Evolutionary conservation across 1,139 yeast genomes (phyloP).

Genomic region (Lodderomyces margitis): DNA sequence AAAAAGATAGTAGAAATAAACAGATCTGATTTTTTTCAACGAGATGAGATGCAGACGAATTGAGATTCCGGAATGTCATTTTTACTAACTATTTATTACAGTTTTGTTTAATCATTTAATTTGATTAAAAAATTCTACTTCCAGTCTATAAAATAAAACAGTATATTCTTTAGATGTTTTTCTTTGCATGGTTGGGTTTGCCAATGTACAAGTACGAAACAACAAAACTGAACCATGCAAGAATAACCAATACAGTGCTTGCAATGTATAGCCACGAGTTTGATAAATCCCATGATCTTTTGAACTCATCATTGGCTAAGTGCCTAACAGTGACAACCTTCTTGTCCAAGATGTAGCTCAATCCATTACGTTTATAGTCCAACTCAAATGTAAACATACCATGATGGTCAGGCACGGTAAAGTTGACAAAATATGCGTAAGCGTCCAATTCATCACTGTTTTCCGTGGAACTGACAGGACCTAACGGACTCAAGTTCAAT

Average conservation of each 20-base stretch:
- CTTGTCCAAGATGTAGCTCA: conserved; percentile 62
- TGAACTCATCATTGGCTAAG: conserved; percentile 92
- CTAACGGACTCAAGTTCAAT: conserved; percentile 50
- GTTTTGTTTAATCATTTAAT: not conserved
- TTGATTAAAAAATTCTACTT: not conserved
- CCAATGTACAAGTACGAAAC: conserved; percentile 57
- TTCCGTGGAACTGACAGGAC: conserved; percentile 40
- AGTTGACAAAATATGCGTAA: conserved; percentile 39
- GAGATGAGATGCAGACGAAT: not conserved
- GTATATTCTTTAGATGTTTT: conserved; percentile 23
- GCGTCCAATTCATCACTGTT: conserved; percentile 32
- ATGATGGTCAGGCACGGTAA: conserved; percentile 89
- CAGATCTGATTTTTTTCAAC: conserved; percentile 15
- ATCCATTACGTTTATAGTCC: conserved; percentile 80
- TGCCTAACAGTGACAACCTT: conserved; percentile 85
- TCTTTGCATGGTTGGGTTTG: conserved; percentile 29
- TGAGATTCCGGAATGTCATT: no score
- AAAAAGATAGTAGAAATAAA: conserved; percentile 17
- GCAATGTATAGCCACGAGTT: conserved; percentile 90
- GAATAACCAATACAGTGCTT: conserved; percentile 65
- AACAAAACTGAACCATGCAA: conserved; percentile 75
- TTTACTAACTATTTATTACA: not conserved
- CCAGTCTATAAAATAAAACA: not conserved
- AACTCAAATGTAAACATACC: conserved; percentile 90
- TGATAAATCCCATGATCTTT: conserved; percentile 88